Percentiles rank a stretch among this genome's conserved stretches.
phyloP scores from a whole-genome alignment of 495 filamentous ascomycete species.

The Annulohypoxylon stygium region DNA sequence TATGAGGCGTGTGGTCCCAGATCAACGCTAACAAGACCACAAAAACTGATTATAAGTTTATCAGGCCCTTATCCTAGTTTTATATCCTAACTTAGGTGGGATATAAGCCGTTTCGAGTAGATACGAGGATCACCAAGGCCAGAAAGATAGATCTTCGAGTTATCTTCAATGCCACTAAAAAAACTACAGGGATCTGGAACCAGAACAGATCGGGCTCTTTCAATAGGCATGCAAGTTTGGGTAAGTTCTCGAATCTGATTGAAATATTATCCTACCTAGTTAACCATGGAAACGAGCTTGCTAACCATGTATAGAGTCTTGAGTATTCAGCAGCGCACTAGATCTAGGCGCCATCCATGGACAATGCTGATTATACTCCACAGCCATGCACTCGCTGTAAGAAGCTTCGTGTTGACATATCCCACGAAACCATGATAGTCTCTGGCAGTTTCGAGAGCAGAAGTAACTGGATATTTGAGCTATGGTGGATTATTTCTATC shows the following conservation, averaged over 20 bases:
- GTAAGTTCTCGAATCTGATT: background rate
- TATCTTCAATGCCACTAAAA: too few relatives aligned
- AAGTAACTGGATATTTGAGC: background rate
- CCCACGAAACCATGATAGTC: background rate
- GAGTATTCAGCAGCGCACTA: background rate
- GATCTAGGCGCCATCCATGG: background rate
- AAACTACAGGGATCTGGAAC: background rate
- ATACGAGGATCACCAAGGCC: background rate
- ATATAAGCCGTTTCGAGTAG: background rate
- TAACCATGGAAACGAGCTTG: background rate
- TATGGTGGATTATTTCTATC: too few relatives aligned
- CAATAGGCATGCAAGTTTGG: background rate
- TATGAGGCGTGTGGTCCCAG: background rate
- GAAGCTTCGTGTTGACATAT: background rate
- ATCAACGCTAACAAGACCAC: background rate
- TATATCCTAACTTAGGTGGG: background rate
- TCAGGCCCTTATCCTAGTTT: background rate
- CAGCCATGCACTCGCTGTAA: background rate
- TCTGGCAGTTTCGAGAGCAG: background rate
- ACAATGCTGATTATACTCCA: background rate
- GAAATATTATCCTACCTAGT: background rate
- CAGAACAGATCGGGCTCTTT: background rate
- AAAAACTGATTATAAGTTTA: background rate
- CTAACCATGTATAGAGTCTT: background rate
- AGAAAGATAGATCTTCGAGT: background rate